Evolutionary conservation across 345 rosid genomes (phyloP).

Genomic region (Reutealis trisperma): DNA sequence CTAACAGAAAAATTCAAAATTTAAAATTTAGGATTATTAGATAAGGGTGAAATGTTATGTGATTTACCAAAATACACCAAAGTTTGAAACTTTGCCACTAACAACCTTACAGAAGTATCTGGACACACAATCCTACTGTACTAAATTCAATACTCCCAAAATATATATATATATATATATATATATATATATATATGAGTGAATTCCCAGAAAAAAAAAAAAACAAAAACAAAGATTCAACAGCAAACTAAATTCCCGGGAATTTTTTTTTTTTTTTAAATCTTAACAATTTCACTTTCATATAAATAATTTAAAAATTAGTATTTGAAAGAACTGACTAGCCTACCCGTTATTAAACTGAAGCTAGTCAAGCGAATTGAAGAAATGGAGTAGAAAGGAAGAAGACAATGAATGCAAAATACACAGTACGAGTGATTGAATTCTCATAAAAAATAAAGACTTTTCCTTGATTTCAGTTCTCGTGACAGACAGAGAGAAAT

Average conservation of each 20-base stretch:
- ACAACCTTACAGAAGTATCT: neutral
- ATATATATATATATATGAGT: too few relatives aligned
- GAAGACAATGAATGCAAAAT: too few relatives aligned
- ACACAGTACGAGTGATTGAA: neutral
- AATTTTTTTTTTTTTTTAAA: neutral
- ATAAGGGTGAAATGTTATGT: neutral
- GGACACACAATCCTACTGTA: neutral
- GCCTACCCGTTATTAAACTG: neutral
- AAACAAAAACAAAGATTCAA: too few relatives aligned
- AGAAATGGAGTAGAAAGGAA: neutral
- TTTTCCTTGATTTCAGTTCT: neutral
- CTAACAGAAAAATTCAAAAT: neutral
- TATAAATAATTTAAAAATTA: neutral
- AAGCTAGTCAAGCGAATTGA: neutral
- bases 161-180: too few relatives aligned
- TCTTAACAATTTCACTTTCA: neutral
- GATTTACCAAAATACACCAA: neutral
- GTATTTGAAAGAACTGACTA: neutral
- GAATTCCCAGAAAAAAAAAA: too few relatives aligned
- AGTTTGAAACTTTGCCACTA: neutral
- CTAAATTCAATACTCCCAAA: neutral
- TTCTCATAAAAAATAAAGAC: neutral
- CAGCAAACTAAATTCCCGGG: neutral
- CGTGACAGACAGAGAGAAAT: neutral
- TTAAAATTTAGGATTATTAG: neutral